Evolutionary conservation across 192 early-diverging fungal genomes (phyloP).

Genomic region (Coemansia sp.): DNA sequence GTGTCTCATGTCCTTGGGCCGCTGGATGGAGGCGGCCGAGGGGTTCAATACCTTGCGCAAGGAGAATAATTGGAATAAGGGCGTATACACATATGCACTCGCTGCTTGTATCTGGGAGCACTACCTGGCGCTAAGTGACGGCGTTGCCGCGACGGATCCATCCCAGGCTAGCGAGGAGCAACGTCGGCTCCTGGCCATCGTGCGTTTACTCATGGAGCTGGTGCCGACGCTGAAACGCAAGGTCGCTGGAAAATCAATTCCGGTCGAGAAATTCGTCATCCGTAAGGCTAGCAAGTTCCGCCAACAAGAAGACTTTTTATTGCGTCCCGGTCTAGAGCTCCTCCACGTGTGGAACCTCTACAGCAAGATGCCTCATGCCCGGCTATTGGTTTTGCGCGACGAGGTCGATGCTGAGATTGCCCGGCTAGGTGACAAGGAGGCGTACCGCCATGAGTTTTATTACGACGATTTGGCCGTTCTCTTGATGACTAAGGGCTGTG

Average conservation of each 20-base stretch:
- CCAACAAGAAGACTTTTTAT: slow-evolving; percentile 66
- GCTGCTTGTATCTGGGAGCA: slow-evolving; percentile 67
- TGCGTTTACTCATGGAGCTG: slow-evolving; percentile 65
- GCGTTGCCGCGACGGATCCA: slow-evolving; percentile 6
- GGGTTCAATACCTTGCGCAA: slow-evolving; percentile 68
- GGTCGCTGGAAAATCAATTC: slow-evolving; percentile 85
- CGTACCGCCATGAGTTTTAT: slow-evolving; percentile 52
- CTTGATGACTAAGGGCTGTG: slow-evolving; percentile 69
- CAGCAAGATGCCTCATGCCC: slow-evolving; percentile 67
- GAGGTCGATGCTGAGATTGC: slow-evolving; percentile 58
- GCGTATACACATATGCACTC: slow-evolving; percentile 77
- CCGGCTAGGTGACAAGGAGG: slow-evolving; percentile 32
- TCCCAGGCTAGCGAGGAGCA: slow-evolving; percentile 19
- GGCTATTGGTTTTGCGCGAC: slow-evolving; percentile 50
- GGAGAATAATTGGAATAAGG: slow-evolving; percentile 87
- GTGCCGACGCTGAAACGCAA: slow-evolving; percentile 73
- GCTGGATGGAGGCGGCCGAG: slow-evolving; percentile 65
- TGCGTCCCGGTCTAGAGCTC: slow-evolving; percentile 81
- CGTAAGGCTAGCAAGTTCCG: slow-evolving; percentile 81
- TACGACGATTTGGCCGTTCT: slow-evolving; percentile 83
- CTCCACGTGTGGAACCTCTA: slow-evolving; percentile 73
- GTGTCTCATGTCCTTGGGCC: slow-evolving; percentile 63
- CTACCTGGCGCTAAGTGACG: slow-evolving; percentile 26
- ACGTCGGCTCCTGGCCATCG: slow-evolving; percentile 50
- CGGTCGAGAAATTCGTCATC: slow-evolving; percentile 86